Evolutionary conservation across 23 red algal species (phyloP).

Genomic region (Gracilaria domingensis): DNA sequence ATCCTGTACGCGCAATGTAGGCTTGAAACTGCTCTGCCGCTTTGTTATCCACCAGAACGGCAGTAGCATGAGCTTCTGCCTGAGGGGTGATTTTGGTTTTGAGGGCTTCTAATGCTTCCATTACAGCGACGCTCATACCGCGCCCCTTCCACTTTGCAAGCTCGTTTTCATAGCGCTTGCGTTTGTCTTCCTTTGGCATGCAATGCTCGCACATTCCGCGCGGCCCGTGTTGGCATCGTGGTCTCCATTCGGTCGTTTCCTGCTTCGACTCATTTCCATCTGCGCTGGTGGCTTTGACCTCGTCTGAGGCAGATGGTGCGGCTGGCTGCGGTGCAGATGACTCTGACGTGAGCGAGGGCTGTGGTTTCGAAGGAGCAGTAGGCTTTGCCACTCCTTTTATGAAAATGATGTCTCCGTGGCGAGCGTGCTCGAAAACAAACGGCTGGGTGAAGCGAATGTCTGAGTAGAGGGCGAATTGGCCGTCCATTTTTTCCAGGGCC

Average conservation of each 20-base stretch:
- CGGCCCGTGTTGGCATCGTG: slow-evolving; percentile 82
- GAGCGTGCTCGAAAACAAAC: slow-evolving; percentile 41
- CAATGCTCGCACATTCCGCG: slow-evolving; percentile 91
- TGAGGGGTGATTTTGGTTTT: slow-evolving; percentile 81
- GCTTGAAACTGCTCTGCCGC: slow-evolving; percentile 84
- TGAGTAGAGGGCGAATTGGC: slow-evolving; percentile 54
- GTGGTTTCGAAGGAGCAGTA: slow-evolving; percentile 12
- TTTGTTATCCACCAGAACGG: slow-evolving; percentile 70
- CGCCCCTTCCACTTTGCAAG: slow-evolving; percentile 68
- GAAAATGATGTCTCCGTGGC: slow-evolving; percentile 78
- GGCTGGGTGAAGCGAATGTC: slow-evolving; percentile 47
- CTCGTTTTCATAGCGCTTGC: slow-evolving; percentile 67
- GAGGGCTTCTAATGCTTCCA: slow-evolving; percentile 91
- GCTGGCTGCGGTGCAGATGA: background rate
- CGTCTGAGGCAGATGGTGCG: background rate
- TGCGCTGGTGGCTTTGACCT: background rate
- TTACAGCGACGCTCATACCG: slow-evolving; percentile 85
- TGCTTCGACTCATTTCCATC: background rate
- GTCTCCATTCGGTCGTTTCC: slow-evolving; percentile 4
- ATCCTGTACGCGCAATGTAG: slow-evolving; percentile 72
- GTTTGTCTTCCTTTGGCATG: slow-evolving; percentile 87
- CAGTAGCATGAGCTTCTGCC: slow-evolving; percentile 44
- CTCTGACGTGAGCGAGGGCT: background rate
- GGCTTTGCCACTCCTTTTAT: slow-evolving; percentile 39
- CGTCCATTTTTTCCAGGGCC: slow-evolving; percentile 24